Conservation (phyloP, 1,284 basidiomycete species). For the Fistulinella cinereoalba region DNA sequence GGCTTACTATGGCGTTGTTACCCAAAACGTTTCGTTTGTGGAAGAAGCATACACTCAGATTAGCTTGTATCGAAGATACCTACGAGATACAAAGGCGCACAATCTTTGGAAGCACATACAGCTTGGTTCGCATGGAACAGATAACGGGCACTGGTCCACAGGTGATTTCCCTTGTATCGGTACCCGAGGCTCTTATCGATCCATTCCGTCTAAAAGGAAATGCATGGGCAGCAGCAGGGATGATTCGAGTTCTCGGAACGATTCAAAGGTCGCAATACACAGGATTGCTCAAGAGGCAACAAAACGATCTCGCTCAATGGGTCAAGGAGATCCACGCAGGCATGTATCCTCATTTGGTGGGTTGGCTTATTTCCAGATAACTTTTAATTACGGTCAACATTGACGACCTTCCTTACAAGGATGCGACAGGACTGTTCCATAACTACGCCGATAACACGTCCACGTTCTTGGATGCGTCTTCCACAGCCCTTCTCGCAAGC, state of each 20-base stretch:
- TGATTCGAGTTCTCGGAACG: constrained; percentile 78
- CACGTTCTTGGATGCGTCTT: constrained; percentile 74
- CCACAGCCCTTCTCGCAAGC: constrained; percentile 73
- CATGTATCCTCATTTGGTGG: constrained; percentile 58
- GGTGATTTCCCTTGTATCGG: constrained; percentile 39
- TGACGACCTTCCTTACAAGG: constrained; percentile 31
- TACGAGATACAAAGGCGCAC: constrained; percentile 46
- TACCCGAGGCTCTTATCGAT: neutral
- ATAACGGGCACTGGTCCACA: constrained; percentile 73
- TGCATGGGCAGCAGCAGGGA: constrained; percentile 83
- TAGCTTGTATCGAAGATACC: constrained; percentile 67
- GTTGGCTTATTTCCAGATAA: constrained; percentile 7
- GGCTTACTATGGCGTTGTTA: constrained; percentile 81
- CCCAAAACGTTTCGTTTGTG: constrained; percentile 66
- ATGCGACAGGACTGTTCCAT: constrained; percentile 56
- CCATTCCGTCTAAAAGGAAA: constrained; percentile 51
- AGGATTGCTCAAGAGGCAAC: constrained; percentile 48
- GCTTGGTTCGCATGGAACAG: constrained; percentile 48
- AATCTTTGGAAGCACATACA: constrained; percentile 72
- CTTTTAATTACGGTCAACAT: neutral
- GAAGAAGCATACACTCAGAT: constrained; percentile 77
- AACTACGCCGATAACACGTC: constrained; percentile 70
- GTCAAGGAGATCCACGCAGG: constrained; percentile 69
- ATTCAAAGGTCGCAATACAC: constrained; percentile 63
- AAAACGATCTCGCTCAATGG: constrained; percentile 65